These are phyloP conservation scores for Starmerella cellae DNA, from an alignment of 805 yeast species.

Conservation along the genomic window DNA sequence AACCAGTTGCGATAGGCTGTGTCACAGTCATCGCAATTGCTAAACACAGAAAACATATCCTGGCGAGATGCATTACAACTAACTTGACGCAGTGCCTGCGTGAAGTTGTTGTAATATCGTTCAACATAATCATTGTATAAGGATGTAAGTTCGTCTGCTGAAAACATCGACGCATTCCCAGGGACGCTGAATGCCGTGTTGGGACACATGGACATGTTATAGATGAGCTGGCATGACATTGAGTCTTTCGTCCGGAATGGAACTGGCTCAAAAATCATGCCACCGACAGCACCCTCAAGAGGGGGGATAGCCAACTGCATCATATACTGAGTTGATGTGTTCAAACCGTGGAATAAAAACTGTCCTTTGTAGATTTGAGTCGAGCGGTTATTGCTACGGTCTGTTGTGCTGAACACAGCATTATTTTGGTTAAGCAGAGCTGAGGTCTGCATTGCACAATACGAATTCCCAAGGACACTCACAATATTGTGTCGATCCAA, in stretches of 20 bases:
- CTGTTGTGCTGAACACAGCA: conserved; percentile 28
- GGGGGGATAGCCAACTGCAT: conserved; percentile 40
- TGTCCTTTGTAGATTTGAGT: conserved; percentile 37
- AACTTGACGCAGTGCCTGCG: conserved; percentile 59
- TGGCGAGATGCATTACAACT: conserved; percentile 57
- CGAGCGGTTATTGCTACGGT: conserved; percentile 32
- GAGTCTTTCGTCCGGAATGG: conserved; percentile 41
- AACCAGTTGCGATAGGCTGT: conserved; percentile 71
- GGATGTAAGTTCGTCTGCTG: conserved; percentile 28
- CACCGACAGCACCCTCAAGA: conserved; percentile 34
- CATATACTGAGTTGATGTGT: conserved; percentile 45
- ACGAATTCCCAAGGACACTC: conserved; percentile 36
- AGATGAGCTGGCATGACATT: conserved; percentile 57
- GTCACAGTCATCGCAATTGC: conserved; percentile 61
- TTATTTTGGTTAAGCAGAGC: conserved; percentile 27
- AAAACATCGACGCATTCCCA: conserved; percentile 30
- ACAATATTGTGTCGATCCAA: background rate
- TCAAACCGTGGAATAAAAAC: conserved; percentile 48
- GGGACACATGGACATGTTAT: conserved; percentile 60
- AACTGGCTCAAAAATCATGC: conserved; percentile 46
- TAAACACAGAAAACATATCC: conserved; percentile 58
- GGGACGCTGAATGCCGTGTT: conserved; percentile 86
- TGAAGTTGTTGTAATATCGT: conserved; percentile 47
- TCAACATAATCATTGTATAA: conserved; percentile 55
- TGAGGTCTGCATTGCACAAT: conserved; percentile 61